Evolutionary conservation across 1,284 basidiomycete species (phyloP), one percentile per base, ranked within the genome.

Genomic region (Puccinia coronata): DNA sequence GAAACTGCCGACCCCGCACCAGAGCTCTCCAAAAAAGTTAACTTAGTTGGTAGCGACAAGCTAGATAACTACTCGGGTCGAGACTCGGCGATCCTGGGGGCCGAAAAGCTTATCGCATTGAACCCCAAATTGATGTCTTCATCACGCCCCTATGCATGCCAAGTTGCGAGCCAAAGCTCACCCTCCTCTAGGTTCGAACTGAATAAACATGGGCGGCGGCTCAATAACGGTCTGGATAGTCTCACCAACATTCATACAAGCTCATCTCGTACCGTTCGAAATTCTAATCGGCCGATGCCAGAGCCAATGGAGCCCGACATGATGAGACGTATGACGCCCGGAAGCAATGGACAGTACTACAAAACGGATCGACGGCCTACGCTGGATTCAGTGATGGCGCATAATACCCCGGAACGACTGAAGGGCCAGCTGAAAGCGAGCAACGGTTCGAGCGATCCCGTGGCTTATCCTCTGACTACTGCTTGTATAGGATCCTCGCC

Each of bases 351-450:
- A 31, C 41, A 53, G 20, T 25, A 51, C 69, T 67, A 41, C n/a
- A 78, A 78, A 51, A 72, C 69, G 36, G 69, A 71, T 61, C 51
- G 69, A 20, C 36, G 78, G 59, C 78, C 69, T 34, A 80, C 78
- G 31, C 43, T 80, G 34, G 78, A 80, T 80, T 41, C 78, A 51
- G 78, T 80, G 55, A 80, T 80, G 69, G 78, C 67, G 2, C 51
- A 53, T 49, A 71, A 70, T 59, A 80, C 67, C 69, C 67, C 78
- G 28, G 57, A 61, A 67, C 18, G 63, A 41, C 43, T 53, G 34
- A 78, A 65, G 47, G 65, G 41, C 23, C 34, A 67, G 11, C 23
- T 41, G 25, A 76, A 63, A 63, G 43, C 43, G 41, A 49, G 31
- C 47, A 78, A 67, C 65, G 41, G 59, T 41, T 69, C 41, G 28